Percentiles rank a stretch among this genome's conserved stretches.
Conservation (phyloP, 2,329 filamentous ascomycete species). For the Colletotrichum sp. region DNA sequence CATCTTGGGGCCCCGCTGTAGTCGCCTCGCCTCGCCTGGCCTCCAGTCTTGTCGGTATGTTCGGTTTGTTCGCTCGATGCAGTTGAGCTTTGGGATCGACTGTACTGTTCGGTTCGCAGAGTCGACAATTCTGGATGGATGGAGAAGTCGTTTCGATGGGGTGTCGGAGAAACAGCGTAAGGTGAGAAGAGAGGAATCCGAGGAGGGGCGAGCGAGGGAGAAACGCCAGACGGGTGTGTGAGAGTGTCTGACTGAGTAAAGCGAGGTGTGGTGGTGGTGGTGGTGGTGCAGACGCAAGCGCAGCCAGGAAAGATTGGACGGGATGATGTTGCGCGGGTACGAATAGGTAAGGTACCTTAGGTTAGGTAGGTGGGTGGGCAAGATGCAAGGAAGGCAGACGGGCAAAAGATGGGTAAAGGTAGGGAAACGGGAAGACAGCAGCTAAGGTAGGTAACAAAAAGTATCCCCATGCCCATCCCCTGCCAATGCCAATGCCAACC, state of each 20-base stretch:
- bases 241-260: constrained; percentile 5
- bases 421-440: background rate
- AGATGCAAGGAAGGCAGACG: background rate
- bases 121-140: background rate
- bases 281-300: background rate
- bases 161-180: background rate
- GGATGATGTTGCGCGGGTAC: background rate
- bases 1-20: constrained; percentile 14
- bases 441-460: background rate
- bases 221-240: background rate
- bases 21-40: constrained; percentile 8
- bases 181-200: background rate
- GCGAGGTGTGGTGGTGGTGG: background rate
- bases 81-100: background rate
- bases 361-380: background rate
- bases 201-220: background rate
- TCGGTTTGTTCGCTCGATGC: background rate
- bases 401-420: background rate
- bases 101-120: background rate
- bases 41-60: background rate
- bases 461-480: background rate
- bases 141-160: background rate
- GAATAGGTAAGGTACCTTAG: background rate
- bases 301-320: background rate
- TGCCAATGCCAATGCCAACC: background rate